Evolutionary conservation across 225 moss, liverwort and hornwort genomes (phyloP).

Genomic region (Ulota crispa): DNA sequence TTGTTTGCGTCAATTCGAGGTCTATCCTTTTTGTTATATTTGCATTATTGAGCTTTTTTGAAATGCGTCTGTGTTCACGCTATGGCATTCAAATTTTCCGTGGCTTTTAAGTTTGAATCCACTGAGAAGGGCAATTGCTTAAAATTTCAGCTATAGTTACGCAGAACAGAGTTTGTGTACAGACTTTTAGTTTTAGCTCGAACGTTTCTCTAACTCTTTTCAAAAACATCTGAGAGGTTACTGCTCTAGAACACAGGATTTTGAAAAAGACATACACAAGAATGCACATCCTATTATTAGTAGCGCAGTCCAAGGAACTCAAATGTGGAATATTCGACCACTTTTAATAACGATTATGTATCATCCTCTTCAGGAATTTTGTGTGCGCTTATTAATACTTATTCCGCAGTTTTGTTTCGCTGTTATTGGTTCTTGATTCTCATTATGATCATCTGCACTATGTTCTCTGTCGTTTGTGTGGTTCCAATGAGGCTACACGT

Average conservation of each 20-base stretch:
- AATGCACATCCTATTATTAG: background rate
- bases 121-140: background rate
- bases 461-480: background rate
- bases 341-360: background rate
- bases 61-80: background rate
- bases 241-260: background rate
- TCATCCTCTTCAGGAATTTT: background rate
- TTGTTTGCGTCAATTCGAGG: background rate
- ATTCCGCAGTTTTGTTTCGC: background rate
- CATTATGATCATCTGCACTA: background rate
- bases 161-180: background rate
- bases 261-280: background rate
- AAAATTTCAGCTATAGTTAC: background rate
- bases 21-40: background rate
- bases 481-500: background rate
- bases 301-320: background rate
- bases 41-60: background rate
- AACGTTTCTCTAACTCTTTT: background rate
- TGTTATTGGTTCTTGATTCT: background rate
- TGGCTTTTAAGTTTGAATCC: background rate
- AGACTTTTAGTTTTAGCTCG: background rate
- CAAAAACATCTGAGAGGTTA: background rate
- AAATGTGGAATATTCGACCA: background rate
- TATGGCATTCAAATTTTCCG: background rate
- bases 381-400: background rate